Base-by-base conservation (phyloP, 2,329 filamentous ascomycete species). In the Leptographium lundbergii region DNA sequence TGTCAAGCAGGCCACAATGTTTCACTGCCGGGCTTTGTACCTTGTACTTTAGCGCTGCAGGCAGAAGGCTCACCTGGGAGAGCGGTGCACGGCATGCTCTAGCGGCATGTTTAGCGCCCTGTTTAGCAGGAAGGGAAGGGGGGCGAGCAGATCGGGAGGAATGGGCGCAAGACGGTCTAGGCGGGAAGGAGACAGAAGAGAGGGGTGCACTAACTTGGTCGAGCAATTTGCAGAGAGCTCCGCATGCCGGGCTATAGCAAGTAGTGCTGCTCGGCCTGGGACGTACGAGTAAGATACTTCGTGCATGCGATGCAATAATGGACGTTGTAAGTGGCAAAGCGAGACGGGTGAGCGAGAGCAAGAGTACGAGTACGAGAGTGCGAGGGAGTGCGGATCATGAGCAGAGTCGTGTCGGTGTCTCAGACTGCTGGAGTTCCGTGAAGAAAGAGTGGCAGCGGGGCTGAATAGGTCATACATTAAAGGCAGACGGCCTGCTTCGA, bases 1-100 rank as follows among this genome's bases (percentile, higher is more conserved):
- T 54, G 52, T 39, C 29, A 39, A 39, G 52, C 51, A 51, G 45
- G n/a, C 25, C 9, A 45, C 29, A 52, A 34, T 10, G 55, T 57
- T 57, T 52, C 60, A 61, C 55, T 56, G 60, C 60, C 36, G 56
- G 51, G 42, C 7, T 51, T 52, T 51, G 57, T 59, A 56, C 36
- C 17, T 29, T 50, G 32, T 50, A 48, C 56, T 14, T 17, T 29
- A 29, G 24, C 29, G 54, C 48, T 54, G 39, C 39, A 53, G 45
- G 56, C 51, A 54, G 19, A 48, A 32, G 50, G 39, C 48, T 39
- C 47, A 6, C 24, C 22, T 24, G 1, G 19, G 42, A 27, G n/a
- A 56, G 55, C 36, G 24, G 54, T 48, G 54, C 45, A 53, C 17
- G 45, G 53, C 51, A 47, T 60, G 51, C 32, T 59, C 56, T 60